These are phyloP conservation scores for Trichomonas tenax DNA, from an alignment of 208 protist genomes.

Conservation along the genomic window DNA sequence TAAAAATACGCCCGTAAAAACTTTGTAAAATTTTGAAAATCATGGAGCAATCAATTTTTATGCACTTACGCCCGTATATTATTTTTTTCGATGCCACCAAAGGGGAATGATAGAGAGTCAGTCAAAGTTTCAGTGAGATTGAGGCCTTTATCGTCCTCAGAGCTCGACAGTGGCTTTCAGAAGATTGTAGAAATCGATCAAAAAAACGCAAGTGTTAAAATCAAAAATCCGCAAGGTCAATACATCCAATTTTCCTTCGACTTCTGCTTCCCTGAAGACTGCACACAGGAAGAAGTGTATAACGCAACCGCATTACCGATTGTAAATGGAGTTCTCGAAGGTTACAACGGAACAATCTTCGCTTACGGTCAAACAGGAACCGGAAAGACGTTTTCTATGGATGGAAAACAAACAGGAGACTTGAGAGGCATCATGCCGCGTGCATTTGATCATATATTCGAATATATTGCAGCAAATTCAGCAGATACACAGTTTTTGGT, in stretches of 20 bases:
- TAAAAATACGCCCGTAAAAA: no score
- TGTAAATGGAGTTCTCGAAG: constrained; percentile 27
- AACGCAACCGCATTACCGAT: constrained; percentile 32
- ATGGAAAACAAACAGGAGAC: constrained; percentile 25
- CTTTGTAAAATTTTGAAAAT: no score
- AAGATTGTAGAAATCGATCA: not conserved
- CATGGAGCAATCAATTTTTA: no score
- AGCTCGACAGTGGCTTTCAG: not conserved
- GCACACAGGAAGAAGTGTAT: constrained; percentile 30
- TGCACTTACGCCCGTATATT: no score
- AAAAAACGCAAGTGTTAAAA: not conserved
- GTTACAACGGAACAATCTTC: constrained; percentile 39
- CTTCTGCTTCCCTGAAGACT: constrained; percentile 17
- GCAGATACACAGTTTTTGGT: constrained; percentile 26
- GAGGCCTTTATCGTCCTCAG: constrained; percentile 23
- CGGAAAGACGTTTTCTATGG: constrained; percentile 38
- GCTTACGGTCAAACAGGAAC: constrained; percentile 39
- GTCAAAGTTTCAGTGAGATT: constrained; percentile 32
- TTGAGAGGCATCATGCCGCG: constrained; percentile 33
- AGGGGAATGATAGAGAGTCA: constrained; percentile 7
- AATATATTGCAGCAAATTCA: constrained; percentile 19
- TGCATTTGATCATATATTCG: constrained; percentile 34
- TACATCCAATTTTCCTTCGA: constrained; percentile 29
- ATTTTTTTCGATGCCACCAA: not conserved
- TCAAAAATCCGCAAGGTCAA: not conserved